phyloP scores from a whole-genome alignment of 352 stramenopile species.

The Phytopythium aichiense region DNA sequence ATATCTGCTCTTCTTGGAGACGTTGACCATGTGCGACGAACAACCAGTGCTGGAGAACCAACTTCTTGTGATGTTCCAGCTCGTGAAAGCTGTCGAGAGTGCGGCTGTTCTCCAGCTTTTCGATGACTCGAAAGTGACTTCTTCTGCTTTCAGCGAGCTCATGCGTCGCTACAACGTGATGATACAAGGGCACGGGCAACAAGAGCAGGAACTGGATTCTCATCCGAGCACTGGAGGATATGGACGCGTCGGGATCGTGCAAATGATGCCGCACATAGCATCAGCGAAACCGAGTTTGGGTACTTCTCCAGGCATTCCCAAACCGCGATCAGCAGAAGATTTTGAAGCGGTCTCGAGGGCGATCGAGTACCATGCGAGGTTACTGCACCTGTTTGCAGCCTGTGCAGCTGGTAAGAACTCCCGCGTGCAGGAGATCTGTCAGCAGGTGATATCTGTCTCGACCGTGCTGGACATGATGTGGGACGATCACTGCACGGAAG shows the following conservation, averaged over 20 bases:
- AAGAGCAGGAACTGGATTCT: not conserved
- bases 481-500: conserved; percentile 39
- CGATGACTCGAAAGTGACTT: conserved; percentile 30
- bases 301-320: not conserved
- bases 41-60: conserved; percentile 62
- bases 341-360: conserved; percentile 13
- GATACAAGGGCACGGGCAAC: conserved; percentile 4
- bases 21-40: conserved; percentile 51
- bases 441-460: conserved; percentile 51
- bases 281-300: not conserved
- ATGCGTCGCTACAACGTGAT: conserved; percentile 20
- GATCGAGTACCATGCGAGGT: conserved; percentile 50
- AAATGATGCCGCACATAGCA: not conserved
- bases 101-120: conserved; percentile 48
- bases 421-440: conserved; percentile 58
- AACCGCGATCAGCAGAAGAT: not conserved
- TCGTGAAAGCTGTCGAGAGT: conserved; percentile 61
- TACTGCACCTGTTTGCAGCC: conserved; percentile 58
- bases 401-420: conserved; percentile 61
- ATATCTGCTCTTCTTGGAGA: conserved; percentile 63
- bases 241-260: not conserved
- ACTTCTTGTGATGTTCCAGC: conserved; percentile 57
- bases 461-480: conserved; percentile 37
- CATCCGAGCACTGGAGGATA: not conserved
- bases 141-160: conserved; percentile 24